Evolutionary conservation across 2,329 filamentous ascomycete species (phyloP).

Genomic region (Aspergillus ibericus): DNA sequence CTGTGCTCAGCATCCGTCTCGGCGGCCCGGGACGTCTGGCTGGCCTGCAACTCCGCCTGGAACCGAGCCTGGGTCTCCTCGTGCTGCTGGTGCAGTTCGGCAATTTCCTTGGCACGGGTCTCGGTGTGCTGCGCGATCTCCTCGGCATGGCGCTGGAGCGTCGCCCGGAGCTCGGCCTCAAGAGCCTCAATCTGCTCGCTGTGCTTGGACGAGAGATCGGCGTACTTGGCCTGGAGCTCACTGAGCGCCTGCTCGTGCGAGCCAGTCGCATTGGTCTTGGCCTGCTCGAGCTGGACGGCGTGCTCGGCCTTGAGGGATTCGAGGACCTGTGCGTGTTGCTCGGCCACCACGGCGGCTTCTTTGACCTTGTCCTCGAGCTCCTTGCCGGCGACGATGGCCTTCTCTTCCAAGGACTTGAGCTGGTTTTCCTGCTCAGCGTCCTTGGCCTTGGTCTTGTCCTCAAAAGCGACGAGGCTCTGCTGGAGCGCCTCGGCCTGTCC

Average conservation of each 20-base stretch:
- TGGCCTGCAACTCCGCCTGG: slow-evolving; percentile 39
- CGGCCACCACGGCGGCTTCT: slow-evolving; percentile 29
- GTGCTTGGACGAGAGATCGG: slow-evolving; percentile 33
- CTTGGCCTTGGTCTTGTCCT: slow-evolving; percentile 40
- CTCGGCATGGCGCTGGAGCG: slow-evolving; percentile 24
- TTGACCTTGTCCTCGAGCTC: slow-evolving; percentile 37
- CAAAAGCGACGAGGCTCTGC: slow-evolving; percentile 37
- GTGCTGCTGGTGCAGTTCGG: slow-evolving; percentile 37
- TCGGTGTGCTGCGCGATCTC: slow-evolving; percentile 33
- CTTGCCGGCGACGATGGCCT: slow-evolving; percentile 33
- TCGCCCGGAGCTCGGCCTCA: slow-evolving; percentile 23
- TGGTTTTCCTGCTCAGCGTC: slow-evolving; percentile 36
- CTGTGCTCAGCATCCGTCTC: slow-evolving; percentile 41
- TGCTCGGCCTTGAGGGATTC: slow-evolving; percentile 38
- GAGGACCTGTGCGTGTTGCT: slow-evolving; percentile 35
- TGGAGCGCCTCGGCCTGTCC: slow-evolving; percentile 40
- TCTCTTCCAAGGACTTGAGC: slow-evolving; percentile 35
- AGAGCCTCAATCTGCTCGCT: slow-evolving; percentile 32
- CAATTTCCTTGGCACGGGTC: slow-evolving; percentile 30
- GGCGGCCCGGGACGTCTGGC: slow-evolving; percentile 34
- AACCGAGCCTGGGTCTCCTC: slow-evolving; percentile 35
- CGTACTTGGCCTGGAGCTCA: slow-evolving; percentile 36
- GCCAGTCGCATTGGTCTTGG: slow-evolving; percentile 30
- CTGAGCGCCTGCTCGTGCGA: slow-evolving; percentile 31
- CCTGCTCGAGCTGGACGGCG: slow-evolving; percentile 35